A percentile compares a stretch with the other conserved stretches of the same genome.
These are phyloP conservation scores for Pycnococcus provasolii DNA, from an alignment of 139 green algal species.

Conservation along the genomic window DNA sequence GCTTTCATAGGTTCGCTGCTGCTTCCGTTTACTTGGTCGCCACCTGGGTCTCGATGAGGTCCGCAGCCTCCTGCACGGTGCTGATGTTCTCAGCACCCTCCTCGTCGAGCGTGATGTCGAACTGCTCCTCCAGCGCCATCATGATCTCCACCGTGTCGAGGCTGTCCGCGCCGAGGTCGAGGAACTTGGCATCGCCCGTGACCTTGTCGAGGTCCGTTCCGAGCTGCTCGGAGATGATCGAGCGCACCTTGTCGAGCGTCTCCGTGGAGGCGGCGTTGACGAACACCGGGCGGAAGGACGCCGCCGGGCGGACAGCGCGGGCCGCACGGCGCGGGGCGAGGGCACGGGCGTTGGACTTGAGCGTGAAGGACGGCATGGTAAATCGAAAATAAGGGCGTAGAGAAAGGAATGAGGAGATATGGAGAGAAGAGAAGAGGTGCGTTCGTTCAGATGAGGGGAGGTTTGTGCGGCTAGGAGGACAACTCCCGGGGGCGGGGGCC, in stretches of 20 bases:
- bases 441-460: too few relatives aligned
- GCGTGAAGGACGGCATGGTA: too few relatives aligned
- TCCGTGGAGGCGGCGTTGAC: conserved; percentile 7
- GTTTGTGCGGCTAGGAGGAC: too few relatives aligned
- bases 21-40: background rate
- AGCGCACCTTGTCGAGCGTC: conserved; percentile 70
- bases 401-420: too few relatives aligned
- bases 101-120: conserved; percentile 89
- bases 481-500: too few relatives aligned
- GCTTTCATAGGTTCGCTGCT: too few relatives aligned
- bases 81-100: conserved; percentile 90
- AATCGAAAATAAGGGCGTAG: too few relatives aligned
- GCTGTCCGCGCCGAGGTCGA: conserved; percentile 90
- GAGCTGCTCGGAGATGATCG: conserved; percentile 89
- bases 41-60: conserved; percentile 74
- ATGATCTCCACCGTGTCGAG: conserved; percentile 99
- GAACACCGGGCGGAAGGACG: too few relatives aligned
- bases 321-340: too few relatives aligned
- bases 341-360: too few relatives aligned
- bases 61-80: conserved; percentile 81
- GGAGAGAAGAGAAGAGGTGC: too few relatives aligned
- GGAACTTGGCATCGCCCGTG: conserved; percentile 75
- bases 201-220: conserved; percentile 78
- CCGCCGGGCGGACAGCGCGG: too few relatives aligned
- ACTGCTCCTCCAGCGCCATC: conserved; percentile 98